A percentile compares a stretch with the other conserved stretches of the same genome.
These are phyloP conservation scores for Euclidium syriacum DNA, from an alignment of 345 rosid species.

Conservation along the genomic window DNA sequence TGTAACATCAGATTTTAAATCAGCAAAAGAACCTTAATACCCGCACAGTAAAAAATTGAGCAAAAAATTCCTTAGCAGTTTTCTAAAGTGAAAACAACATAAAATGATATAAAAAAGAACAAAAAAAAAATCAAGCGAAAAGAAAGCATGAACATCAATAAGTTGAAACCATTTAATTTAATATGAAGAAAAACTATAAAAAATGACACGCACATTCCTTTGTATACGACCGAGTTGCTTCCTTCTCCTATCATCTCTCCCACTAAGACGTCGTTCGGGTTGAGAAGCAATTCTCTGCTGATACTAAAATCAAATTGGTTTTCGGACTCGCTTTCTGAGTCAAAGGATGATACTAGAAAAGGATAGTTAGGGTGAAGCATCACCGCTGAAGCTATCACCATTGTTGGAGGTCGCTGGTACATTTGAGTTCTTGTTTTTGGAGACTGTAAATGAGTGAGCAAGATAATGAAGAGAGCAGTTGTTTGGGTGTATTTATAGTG, in stretches of 20 bases:
- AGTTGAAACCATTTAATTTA: not conserved
- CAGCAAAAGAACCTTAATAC: not conserved
- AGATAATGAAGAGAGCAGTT: not conserved
- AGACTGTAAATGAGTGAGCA: not conserved
- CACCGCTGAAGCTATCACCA: not conserved
- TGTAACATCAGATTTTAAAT: not conserved
- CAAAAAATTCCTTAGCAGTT: not conserved
- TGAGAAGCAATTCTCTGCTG: slow-evolving; percentile 36
- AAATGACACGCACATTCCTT: slow-evolving; percentile 42
- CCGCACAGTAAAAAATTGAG: not conserved
- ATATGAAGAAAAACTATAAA: not conserved
- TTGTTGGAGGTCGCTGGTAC: not conserved
- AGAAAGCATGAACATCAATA: not conserved
- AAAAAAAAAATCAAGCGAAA: not conserved
- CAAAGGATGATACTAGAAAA: not conserved
- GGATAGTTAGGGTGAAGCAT: not conserved
- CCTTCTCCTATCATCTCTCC: slow-evolving; percentile 53
- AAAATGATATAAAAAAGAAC: not conserved
- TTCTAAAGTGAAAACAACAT: not conserved
- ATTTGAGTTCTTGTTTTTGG: not conserved
- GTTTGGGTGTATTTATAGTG: not conserved
- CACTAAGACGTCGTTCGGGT: slow-evolving; percentile 27
- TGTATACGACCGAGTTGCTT: slow-evolving; percentile 35
- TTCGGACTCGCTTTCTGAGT: not conserved
- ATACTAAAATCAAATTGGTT: slow-evolving; percentile 34